Base-by-base conservation (phyloP, 225 moss, liverwort and hornwort species). In the Physcomitrium patens region DNA sequence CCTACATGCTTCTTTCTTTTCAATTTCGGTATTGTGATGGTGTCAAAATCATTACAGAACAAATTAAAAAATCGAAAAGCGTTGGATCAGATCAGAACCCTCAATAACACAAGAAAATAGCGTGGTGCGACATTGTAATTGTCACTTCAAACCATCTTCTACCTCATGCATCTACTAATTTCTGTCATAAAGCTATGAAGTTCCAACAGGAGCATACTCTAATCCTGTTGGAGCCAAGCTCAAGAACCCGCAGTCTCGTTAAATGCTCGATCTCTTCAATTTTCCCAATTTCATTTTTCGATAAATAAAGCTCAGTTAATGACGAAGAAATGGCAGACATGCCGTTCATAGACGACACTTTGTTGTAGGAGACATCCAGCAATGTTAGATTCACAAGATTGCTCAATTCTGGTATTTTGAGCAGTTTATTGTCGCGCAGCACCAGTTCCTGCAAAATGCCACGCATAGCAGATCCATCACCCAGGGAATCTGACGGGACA, bases 281-380 rank as follows among this genome's bases (percentile, higher is more conserved):
- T 56, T 83, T 86, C 65, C 42, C 72, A 22, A 93, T 77, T 58
- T 82, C 84, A 69, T 99, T 99, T 43, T 95, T 99, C 70, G 95
- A 93, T 60, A 99, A 68, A 63, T 89, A 95, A 50, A 95, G 83
- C 78, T 91, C 88, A 56, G 51, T 45, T 64, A 95, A 67, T 16
- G 80, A 82, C 27, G 82, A 60, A 55, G 86, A 75, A 31, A 81
- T 85, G 68, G 68, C 68, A 59, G 88, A 81, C 71, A 91, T 73
- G 57, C 91, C 93, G 27, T 55, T 74, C 93, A 93, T 87, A 44
- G 99, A 89, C 45, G 76, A 31, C 47, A 95, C 81, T 77, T 83
- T 82, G 71, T 99, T 99, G 78, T 88, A 99, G n/a, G 99, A 99
- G 60, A 99, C 63, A 49, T 99, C 99, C 73, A 99, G 68, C 27